Evolutionary conservation across 306 rosid genomes (phyloP).

Genomic region (Rosa persica): DNA sequence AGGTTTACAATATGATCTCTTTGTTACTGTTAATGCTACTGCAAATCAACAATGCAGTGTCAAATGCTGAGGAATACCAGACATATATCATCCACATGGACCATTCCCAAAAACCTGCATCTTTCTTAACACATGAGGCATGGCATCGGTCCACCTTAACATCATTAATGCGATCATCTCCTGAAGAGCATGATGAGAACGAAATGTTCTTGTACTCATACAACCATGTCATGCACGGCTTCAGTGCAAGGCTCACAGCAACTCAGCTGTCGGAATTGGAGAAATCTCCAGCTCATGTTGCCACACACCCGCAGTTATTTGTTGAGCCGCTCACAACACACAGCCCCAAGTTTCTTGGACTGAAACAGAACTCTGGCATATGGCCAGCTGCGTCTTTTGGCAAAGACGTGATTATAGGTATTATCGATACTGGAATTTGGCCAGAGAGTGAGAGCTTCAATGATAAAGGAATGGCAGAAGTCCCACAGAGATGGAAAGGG

Average conservation of each 20-base stretch:
- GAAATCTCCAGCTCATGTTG: conserved; percentile 2
- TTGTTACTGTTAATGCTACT: neutral
- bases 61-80: conserved; percentile 4
- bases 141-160: conserved; percentile 26
- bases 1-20: neutral
- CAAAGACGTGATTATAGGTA: conserved; percentile 8
- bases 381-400: conserved; percentile 31
- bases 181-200: neutral
- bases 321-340: conserved; percentile 12
- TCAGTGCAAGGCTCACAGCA: conserved; percentile 15
- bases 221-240: conserved; percentile 25
- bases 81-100: conserved; percentile 18
- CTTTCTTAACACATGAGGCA: neutral
- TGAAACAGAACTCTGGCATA: neutral
- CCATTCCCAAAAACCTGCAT: conserved; percentile 7
- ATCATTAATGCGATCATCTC: neutral
- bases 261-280: neutral
- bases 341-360: conserved; percentile 18
- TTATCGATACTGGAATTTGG: conserved; percentile 23
- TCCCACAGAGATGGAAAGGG: conserved; percentile 28
- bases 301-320: neutral
- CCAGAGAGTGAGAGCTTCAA: conserved; percentile 39
- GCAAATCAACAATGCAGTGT: neutral
- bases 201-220: conserved; percentile 20
- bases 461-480: conserved; percentile 10